Evolutionary conservation across 371 early-diverging fungal species (phyloP).

Genomic region (Nematocida ironsii): DNA sequence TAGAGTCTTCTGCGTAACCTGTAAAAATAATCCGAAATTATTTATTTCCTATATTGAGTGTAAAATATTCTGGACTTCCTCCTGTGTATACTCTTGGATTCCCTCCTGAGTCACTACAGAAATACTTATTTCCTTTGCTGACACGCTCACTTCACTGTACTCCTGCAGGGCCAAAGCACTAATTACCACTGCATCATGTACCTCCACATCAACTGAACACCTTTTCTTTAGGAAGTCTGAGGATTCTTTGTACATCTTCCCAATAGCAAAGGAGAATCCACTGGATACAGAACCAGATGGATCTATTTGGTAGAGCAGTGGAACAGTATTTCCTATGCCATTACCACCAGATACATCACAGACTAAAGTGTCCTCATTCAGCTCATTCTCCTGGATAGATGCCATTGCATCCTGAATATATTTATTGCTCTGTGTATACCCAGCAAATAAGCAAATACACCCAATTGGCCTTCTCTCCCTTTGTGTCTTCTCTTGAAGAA

Average conservation of each 20-base stretch:
- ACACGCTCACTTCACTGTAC: constrained; percentile 17
- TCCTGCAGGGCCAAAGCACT: constrained; percentile 30
- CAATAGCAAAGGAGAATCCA: constrained; percentile 53
- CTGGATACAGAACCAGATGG: constrained; percentile 66
- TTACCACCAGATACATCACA: constrained; percentile 10
- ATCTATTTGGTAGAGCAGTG: constrained; percentile 66
- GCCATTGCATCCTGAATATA: not conserved
- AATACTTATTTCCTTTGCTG: constrained; percentile 31
- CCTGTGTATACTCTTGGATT: not conserved
- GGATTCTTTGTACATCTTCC: constrained; percentile 61
- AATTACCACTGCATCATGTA: constrained; percentile 39
- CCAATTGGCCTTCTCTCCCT: constrained; percentile 70
- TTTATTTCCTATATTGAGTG: no score
- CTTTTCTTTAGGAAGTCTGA: constrained; percentile 62
- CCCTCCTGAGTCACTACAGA: constrained; percentile 24
- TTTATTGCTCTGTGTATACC: constrained; percentile 41
- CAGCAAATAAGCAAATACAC: constrained; percentile 62
- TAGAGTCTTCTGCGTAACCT: no score
- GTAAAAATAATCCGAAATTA: no score
- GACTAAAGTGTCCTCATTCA: no score
- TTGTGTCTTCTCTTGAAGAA: constrained; percentile 68
- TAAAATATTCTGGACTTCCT: constrained; percentile 36
- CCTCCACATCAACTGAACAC: constrained; percentile 36
- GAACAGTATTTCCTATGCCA: constrained; percentile 30
- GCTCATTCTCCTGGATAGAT: no score